Conservation (phyloP, 768 basidiomycete species). For the Kondoa malvinella region DNA sequence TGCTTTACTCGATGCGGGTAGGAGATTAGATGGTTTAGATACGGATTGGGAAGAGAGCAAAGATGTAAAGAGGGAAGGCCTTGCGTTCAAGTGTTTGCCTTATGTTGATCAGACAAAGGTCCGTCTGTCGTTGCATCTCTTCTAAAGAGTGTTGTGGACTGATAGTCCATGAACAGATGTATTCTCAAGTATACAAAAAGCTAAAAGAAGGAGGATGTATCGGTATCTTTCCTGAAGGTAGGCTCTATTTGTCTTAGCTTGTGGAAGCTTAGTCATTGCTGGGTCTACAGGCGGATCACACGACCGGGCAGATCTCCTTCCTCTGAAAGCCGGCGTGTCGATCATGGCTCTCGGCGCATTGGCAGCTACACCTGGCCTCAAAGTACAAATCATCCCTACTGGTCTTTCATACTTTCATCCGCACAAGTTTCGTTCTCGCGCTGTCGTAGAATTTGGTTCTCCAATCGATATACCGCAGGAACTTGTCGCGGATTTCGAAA, state of each 20-base stretch:
- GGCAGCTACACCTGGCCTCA: constrained; percentile 68
- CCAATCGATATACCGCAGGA: constrained; percentile 83
- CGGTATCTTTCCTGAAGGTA: constrained; percentile 97
- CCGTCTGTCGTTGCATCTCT: neutral
- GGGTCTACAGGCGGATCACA: constrained; percentile 68
- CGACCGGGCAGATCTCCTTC: constrained; percentile 87
- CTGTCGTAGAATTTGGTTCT: constrained; percentile 88
- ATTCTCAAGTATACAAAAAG: constrained; percentile 73
- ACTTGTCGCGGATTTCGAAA: constrained; percentile 72
- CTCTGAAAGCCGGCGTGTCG: constrained; percentile 91
- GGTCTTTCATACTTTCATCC: constrained; percentile 55
- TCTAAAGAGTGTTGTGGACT: neutral
- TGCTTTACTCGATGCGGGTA: constrained; percentile 26
- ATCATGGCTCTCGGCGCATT: constrained; percentile 97
- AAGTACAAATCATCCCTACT: constrained; percentile 70
- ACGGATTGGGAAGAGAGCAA: constrained; percentile 38
- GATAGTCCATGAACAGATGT: constrained; percentile 44
- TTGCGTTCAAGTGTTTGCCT: constrained; percentile 67
- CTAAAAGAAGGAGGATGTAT: constrained; percentile 74
- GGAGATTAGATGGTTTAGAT: neutral
- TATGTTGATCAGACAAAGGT: constrained; percentile 66
- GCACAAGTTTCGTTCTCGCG: constrained; percentile 78
- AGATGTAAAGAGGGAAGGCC: constrained; percentile 43
- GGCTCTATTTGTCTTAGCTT: constrained; percentile 7
- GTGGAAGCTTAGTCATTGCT: neutral